Base-by-base conservation (phyloP, 257 asterid genomes). In the Echium plantagineum region DNA sequence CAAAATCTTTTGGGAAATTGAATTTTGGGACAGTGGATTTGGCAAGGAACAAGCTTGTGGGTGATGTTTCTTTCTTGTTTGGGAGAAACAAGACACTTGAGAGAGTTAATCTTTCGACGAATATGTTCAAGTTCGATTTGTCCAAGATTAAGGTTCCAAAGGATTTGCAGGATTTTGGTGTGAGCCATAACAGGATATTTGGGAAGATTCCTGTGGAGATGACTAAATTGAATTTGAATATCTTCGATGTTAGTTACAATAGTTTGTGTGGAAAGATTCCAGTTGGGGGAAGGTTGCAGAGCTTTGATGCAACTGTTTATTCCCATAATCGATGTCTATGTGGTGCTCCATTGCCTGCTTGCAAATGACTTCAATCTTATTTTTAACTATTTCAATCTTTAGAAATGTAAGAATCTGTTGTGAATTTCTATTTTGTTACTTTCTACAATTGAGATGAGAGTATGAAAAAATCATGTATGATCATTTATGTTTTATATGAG, bases 51-150 rank as follows among this genome's bases (percentile, higher is more conserved):
- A 69, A 21, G 80, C 69, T 89, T 9, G 76, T 64, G 61, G 95
- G 96, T 0, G 95, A 77, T 21, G 63, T 66, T 0, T 75, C 90
- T 0, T 70, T 70, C 78, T 59, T 87, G 80, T 79, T 82, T n/a
- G 89, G 85, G 13, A 83, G 65, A 73, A 81, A 75, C 53, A 79
- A 78, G 86, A 75, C 75, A 3, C 38, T 75, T 17, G 57, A 59
- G n/a, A 51, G 16, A 2, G 60, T 57, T 0, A 80, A 79, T 26
- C 21, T 85, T 17, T 81, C 87, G 18, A 79, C 89, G 81, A 87
- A 87, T 53, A 1, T 57, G 74, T 49, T 87, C 48, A 59, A 67
- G 67, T 85, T 85, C n/a, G 79, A 87, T 72, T 0, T 87, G 5
- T 76, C 93, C 0, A 66, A 74, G 6, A 84, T 83, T 51, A 75